Evolutionary conservation across 23 red algal species (phyloP).

Genomic region (Agarophyton chilense): DNA sequence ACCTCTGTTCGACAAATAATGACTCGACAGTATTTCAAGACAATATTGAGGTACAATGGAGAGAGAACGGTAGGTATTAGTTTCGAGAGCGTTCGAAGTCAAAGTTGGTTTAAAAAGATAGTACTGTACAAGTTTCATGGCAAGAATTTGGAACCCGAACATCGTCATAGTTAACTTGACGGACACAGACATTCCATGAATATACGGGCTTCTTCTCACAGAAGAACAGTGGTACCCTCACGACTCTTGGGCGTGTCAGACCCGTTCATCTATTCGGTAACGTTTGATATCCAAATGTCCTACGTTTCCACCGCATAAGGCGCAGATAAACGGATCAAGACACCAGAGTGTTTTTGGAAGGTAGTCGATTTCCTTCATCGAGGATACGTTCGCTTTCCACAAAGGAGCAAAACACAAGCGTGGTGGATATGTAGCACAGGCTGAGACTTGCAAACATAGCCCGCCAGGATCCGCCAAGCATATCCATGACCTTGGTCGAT

Average conservation of each 20-base stretch:
- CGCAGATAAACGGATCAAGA: background rate
- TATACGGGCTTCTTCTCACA: no score
- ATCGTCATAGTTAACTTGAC: no score
- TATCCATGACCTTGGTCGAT: conserved; percentile 43
- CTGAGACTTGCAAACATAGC: conserved; percentile 41
- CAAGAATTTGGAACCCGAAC: background rate
- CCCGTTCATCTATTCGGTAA: no score
- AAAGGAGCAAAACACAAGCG: background rate
- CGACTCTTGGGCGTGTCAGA: no score
- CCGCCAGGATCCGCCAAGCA: conserved; percentile 45
- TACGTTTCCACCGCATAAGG: background rate
- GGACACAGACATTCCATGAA: no score
- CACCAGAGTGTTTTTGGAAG: background rate
- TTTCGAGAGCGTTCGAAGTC: background rate
- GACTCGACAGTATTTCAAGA: no score
- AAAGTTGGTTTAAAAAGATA: background rate
- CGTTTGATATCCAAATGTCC: no score
- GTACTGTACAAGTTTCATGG: background rate
- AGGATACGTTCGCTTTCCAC: conserved; percentile 19
- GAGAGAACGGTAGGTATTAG: no score
- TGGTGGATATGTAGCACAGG: background rate
- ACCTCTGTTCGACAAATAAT: no score
- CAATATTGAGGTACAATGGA: no score
- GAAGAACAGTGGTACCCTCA: no score
- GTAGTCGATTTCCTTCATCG: background rate